These are phyloP conservation scores for Penicillium canariense DNA, from an alignment of 495 filamentous ascomycete genomes.

Conservation along the genomic window DNA sequence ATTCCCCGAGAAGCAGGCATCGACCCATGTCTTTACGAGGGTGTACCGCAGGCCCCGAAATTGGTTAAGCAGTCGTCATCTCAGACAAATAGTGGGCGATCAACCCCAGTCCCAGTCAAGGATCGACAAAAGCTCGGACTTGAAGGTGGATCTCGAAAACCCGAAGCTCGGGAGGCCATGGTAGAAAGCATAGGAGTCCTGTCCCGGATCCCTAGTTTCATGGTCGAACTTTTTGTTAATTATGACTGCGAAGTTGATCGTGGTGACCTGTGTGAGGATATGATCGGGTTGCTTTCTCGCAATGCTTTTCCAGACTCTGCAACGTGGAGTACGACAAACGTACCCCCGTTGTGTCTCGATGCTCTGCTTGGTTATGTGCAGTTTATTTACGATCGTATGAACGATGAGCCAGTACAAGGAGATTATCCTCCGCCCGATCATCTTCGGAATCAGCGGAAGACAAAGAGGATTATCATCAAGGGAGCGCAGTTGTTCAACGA, in stretches of 20 bases:
- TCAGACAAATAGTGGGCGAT: conserved; percentile 74
- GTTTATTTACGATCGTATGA: conserved; percentile 81
- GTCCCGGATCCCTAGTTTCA: conserved; percentile 86
- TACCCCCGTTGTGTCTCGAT: conserved; percentile 92
- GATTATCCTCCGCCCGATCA: conserved; percentile 63
- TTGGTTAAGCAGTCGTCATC: conserved; percentile 79
- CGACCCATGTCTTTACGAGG: conserved; percentile 86
- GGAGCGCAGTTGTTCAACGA: conserved; percentile 94
- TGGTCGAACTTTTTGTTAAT: conserved; percentile 95
- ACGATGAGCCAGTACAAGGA: conserved; percentile 62
- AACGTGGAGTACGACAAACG: conserved; percentile 98
- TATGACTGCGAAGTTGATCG: conserved; percentile 97
- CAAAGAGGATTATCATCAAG: conserved; percentile 84
- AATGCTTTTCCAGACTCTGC: conserved; percentile 97
- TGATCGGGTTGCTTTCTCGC: conserved; percentile 86
- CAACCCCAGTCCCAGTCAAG: conserved; percentile 89
- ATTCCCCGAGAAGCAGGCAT: conserved; percentile 90
- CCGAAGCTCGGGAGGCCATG: conserved; percentile 96
- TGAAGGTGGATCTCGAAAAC: conserved; percentile 87
- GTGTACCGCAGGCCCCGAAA: conserved; percentile 87
- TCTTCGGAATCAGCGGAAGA: conserved; percentile 66
- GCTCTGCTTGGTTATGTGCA: conserved; percentile 87
- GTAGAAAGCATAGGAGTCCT: conserved; percentile 93
- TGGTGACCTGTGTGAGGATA: conserved; percentile 89
- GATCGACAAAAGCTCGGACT: conserved; percentile 91